phyloP scores from a whole-genome alignment of 1,139 yeast genomes.

The Zygoascus meyerae region DNA sequence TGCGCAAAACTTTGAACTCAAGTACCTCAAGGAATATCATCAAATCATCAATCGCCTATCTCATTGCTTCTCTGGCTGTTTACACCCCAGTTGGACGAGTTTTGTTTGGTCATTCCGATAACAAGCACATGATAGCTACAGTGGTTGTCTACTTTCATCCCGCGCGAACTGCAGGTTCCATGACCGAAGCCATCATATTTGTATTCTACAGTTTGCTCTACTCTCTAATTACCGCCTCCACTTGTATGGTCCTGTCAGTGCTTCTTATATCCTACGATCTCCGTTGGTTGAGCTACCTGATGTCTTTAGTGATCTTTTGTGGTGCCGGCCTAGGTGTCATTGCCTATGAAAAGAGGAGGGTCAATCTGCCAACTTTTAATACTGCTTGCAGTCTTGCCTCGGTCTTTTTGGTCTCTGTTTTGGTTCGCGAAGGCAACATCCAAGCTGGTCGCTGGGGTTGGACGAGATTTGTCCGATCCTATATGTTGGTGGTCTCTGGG shows the following conservation, averaged over 20 bases:
- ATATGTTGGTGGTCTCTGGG: constrained; percentile 58
- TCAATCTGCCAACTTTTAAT: constrained; percentile 64
- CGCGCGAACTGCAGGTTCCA: constrained; percentile 69
- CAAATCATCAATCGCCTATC: constrained; percentile 67
- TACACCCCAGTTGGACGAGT: constrained; percentile 53
- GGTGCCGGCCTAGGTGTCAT: constrained; percentile 58
- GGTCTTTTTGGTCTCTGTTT: constrained; percentile 62
- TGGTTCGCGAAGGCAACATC: constrained; percentile 70
- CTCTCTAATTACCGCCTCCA: constrained; percentile 51
- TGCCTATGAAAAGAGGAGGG: constrained; percentile 63
- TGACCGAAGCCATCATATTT: constrained; percentile 67
- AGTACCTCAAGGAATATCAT: constrained; percentile 30
- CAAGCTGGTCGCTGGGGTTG: constrained; percentile 59
- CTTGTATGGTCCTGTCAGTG: constrained; percentile 51
- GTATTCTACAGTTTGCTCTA: constrained; percentile 52
- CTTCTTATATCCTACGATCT: constrained; percentile 43
- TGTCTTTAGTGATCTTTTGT: constrained; percentile 50
- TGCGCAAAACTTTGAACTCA: too few species aligned
- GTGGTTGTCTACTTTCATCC: constrained; percentile 85
- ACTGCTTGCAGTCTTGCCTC: constrained; percentile 79
- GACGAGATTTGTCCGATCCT: constrained; percentile 49
- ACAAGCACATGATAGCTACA: constrained; percentile 77
- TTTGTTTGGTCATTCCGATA: constrained; percentile 60
- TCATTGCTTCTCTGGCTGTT: constrained; percentile 70
- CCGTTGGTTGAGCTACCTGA: constrained; percentile 47